phyloP scores from a whole-genome alignment of 768 basidiomycete genomes.

The Russula sp. region DNA sequence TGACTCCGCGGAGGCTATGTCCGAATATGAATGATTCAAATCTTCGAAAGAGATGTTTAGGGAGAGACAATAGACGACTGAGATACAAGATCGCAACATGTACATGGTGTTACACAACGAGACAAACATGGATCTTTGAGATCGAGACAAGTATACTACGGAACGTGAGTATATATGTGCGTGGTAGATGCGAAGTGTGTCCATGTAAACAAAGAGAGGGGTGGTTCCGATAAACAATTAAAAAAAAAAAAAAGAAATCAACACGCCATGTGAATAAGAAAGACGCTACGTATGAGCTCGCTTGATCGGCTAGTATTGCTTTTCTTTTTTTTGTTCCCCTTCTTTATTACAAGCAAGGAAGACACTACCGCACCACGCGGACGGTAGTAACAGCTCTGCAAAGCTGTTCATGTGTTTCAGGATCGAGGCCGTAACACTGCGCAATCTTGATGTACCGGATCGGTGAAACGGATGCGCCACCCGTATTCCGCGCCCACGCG shows the following conservation, averaged over 20 bases:
- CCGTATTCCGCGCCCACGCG: conserved; percentile 25
- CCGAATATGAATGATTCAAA: neutral
- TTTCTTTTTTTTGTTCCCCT: neutral
- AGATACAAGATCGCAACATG: conserved; percentile 12
- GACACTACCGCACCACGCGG: conserved; percentile 21
- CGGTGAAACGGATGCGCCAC: conserved; percentile 23
- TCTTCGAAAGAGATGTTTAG: neutral
- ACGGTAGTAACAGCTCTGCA: conserved; percentile 26
- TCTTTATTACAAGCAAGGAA: neutral
- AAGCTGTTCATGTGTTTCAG: conserved; percentile 27
- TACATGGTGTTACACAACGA: conserved; percentile 16
- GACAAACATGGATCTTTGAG: neutral
- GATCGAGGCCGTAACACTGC: conserved; percentile 28
- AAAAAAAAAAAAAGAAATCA: neutral
- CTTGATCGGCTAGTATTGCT: neutral
- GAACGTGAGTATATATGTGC: conserved; percentile 12
- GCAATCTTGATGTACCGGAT: conserved; percentile 28
- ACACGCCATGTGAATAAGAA: neutral
- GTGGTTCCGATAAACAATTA: neutral
- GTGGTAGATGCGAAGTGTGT: conserved; percentile 10
- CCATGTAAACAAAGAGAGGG: neutral
- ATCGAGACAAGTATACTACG: neutral
- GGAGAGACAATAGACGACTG: neutral
- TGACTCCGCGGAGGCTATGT: neutral
- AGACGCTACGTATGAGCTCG: neutral